Evolutionary conservation across 768 basidiomycete species (phyloP).

Genomic region (Plicaturopsis crispa): DNA sequence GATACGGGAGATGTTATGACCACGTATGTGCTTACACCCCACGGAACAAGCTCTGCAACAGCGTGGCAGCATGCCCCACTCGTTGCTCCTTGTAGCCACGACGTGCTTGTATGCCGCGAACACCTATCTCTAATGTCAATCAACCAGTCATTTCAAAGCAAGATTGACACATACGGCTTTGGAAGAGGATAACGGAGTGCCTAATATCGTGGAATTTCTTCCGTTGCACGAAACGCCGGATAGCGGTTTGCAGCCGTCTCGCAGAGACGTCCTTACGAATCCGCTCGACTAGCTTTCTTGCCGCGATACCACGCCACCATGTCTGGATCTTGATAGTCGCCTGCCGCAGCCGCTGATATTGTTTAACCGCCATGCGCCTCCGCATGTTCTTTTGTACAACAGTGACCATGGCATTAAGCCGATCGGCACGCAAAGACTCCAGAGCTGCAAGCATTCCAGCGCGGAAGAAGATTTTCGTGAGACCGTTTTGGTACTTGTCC

Average conservation of each 20-base stretch:
- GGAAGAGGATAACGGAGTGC: conserved; percentile 60
- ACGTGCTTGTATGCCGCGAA: conserved; percentile 72
- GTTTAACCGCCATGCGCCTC: conserved; percentile 75
- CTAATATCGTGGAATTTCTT: conserved; percentile 58
- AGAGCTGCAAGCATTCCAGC: conserved; percentile 97
- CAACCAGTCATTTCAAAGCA: conserved; percentile 1
- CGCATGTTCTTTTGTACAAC: conserved; percentile 98
- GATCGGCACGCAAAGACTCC: conserved; percentile 82
- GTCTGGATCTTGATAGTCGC: conserved; percentile 86
- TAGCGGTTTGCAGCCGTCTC: conserved; percentile 62
- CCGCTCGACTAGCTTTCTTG: conserved; percentile 58
- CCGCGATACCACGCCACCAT: conserved; percentile 89
- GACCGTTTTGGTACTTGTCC: conserved; percentile 95
- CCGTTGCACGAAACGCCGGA: conserved; percentile 69
- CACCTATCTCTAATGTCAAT: conserved; percentile 33
- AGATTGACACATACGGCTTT: conserved; percentile 63
- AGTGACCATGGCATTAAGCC: conserved; percentile 86
- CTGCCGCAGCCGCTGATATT: conserved; percentile 60
- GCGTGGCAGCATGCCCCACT: conserved; percentile 52
- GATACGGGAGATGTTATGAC: conserved; percentile 2
- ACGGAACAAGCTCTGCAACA: conserved; percentile 77
- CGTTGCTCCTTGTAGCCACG: conserved; percentile 48
- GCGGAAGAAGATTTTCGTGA: conserved; percentile 98
- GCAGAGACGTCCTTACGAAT: conserved; percentile 74
- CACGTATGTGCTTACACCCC: conserved; percentile 61